phyloP scores from a whole-genome alignment of 1,139 yeast species.

The Casaregolazyma lundiana region DNA sequence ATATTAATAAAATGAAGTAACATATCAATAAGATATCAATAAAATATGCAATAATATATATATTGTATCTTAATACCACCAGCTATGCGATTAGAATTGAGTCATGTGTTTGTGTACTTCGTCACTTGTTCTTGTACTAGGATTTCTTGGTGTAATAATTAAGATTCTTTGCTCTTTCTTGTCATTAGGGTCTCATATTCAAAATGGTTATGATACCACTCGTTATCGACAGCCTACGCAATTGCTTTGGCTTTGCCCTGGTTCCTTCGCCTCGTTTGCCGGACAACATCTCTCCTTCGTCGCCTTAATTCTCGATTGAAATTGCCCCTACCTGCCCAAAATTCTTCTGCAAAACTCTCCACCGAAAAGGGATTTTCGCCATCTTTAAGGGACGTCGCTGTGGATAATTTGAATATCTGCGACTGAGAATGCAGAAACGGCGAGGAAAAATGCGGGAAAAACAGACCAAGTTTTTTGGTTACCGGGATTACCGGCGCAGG shows the following conservation, averaged over 20 bases:
- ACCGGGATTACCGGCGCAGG: background rate
- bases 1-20: background rate
- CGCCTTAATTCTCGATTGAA: conserved; percentile 72
- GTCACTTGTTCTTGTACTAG: no score
- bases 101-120: no score
- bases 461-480: conserved; percentile 49
- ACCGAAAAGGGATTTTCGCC: conserved; percentile 18
- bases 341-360: conserved; percentile 66
- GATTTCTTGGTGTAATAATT: background rate
- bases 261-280: conserved; percentile 48
- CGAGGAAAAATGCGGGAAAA: conserved; percentile 78
- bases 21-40: background rate
- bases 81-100: no score
- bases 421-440: conserved; percentile 85
- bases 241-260: conserved; percentile 14
- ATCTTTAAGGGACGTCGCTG: conserved; percentile 4
- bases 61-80: no score
- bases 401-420: conserved; percentile 54
- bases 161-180: background rate
- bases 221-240: background rate
- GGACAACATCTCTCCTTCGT: conserved; percentile 65
- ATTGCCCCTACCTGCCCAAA: conserved; percentile 80
- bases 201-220: no score
- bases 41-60: no score
- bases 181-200: no score